These are phyloP conservation scores for Primulina eburnea DNA, from an alignment of 257 asterid genomes.

Conservation along the genomic window DNA sequence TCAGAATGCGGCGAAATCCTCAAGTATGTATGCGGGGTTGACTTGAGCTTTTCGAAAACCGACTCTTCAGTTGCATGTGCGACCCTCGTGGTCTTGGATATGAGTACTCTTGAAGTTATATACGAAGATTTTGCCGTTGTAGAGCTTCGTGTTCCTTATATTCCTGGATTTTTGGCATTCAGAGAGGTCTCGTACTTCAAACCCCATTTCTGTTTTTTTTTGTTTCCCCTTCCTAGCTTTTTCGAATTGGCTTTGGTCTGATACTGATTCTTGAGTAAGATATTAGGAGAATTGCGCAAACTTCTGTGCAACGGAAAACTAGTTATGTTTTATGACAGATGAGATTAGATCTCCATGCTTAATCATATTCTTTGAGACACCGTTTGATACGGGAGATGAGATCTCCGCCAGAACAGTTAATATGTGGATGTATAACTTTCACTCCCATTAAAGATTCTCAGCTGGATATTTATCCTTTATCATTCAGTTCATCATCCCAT, in stretches of 20 bases:
- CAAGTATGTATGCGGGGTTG: conserved; percentile 78
- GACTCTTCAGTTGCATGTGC: conserved; percentile 80
- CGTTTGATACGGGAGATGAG: no score
- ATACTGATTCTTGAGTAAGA: neutral
- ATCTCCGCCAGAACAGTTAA: no score
- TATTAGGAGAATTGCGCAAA: neutral
- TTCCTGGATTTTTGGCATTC: conserved; percentile 88
- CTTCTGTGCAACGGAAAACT: no score
- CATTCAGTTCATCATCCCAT: neutral
- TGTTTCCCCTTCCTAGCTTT: neutral
- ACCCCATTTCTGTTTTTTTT: conserved; percentile 4
- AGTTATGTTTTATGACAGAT: neutral
- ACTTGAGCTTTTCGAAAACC: conserved; percentile 74
- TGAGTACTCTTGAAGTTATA: conserved; percentile 52
- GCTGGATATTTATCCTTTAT: neutral
- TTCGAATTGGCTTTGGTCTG: neutral
- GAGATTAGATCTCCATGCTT: neutral
- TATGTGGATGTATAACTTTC: no score
- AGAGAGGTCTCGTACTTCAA: conserved; percentile 57
- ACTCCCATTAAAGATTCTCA: no score
- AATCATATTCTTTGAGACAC: no score
- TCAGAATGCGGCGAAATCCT: conserved; percentile 28
- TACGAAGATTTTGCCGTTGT: conserved; percentile 60
- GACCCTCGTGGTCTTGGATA: conserved; percentile 68
- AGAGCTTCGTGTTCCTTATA: conserved; percentile 61